Base-by-base conservation (phyloP, 2,329 filamentous ascomycete species). In the Arthrinium phaeospermum region DNA sequence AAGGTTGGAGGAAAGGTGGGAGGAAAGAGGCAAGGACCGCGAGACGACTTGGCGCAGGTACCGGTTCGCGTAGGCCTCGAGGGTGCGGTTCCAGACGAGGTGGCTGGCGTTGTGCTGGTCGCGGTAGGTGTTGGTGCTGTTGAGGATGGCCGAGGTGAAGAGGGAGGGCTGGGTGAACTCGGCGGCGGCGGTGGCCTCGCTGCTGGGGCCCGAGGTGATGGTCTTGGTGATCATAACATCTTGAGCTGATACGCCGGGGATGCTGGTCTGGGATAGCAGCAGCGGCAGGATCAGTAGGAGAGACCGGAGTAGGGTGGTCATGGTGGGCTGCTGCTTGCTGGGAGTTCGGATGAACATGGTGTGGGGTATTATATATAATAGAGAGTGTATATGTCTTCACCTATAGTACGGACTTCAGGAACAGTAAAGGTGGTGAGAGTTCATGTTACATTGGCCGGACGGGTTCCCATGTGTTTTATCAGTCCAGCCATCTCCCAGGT, bases 51-150 rank as follows among this genome's bases (percentile, higher is more conserved):
- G 69, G 68, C 77, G 76, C 22, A 89, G 83, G 77, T 89, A 93
- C 1, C 83, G 77, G 4, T 76, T 73, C 0, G 92, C 91, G 73
- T 86, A 91, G 4, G 80, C 77, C 1, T 88, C 76, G 8, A 93
- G 85, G 0, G 90, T 92, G 7, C 82, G 77, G 82, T 95, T 94
- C 92, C 92, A 95, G 4, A 76, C 73, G 3, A 94, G 78, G 0
- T 81, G 79, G 0, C 82, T 82, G 45, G 91, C 92, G 75, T 90
- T 89, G 82, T 94, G 91, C 73, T 90, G 81, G 8, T 75, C 74
- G 30, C 93, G 90, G 83, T 92, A 94, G 68, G 84, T 81, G 80
- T 95, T 94, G 49, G 90, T 93, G 76, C 86, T 87, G 79, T 89
- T 87, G 70, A 95, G 86, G 34, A 93, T 82, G n/a, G 89, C 86